Conservation (phyloP, 257 asterid genomes). For the Solanum piurae region DNA sequence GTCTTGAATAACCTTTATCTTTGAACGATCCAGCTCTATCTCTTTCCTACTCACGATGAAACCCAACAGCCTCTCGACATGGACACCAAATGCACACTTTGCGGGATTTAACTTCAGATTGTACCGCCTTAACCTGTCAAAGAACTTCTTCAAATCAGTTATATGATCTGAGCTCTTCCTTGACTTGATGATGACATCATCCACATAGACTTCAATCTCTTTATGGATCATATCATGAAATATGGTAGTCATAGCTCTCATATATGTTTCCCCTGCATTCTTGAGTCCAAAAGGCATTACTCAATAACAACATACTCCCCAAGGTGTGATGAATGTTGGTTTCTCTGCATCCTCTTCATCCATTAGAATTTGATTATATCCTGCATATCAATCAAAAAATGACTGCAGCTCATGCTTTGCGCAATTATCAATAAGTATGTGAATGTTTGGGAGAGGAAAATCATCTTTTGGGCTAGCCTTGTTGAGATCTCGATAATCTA, state of each 20-base stretch:
- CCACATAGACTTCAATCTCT: background rate
- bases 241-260: background rate
- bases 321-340: background rate
- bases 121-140: background rate
- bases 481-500: background rate
- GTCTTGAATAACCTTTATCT: background rate
- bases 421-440: background rate
- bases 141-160: background rate
- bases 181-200: background rate
- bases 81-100: background rate
- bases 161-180: background rate
- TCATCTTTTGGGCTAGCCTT: background rate
- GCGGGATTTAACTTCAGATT: background rate
- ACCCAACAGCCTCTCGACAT: rapidly evolving
- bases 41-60: background rate
- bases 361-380: background rate
- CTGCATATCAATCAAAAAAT: background rate
- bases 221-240: no score
- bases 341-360: no score
- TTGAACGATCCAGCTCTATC: background rate
- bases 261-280: background rate
- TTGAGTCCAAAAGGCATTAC: background rate
- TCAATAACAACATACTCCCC: background rate
- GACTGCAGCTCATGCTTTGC: no score
- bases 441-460: background rate